A percentile compares a stretch with the other conserved stretches of the same genome.
Conservation (phyloP, 2,329 filamentous ascomycete genomes). For the Bertia moriformis region DNA sequence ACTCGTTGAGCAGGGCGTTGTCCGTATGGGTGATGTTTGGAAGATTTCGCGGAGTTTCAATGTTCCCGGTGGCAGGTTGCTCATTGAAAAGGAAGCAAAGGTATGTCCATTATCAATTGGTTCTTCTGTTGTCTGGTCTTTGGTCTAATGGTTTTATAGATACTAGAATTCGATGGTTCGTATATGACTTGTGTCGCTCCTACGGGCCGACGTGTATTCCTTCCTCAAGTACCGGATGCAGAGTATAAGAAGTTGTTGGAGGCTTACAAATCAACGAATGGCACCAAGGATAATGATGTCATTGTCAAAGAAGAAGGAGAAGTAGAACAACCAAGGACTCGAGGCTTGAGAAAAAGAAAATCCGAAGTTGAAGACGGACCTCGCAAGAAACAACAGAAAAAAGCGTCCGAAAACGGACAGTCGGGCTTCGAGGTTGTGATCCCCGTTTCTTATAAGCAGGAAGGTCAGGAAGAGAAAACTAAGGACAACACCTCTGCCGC, state of each 20-base stretch:
- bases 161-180: neutral
- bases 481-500: no score
- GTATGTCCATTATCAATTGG: conserved; percentile 11
- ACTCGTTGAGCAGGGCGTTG: conserved; percentile 16
- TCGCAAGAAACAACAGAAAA: conserved; percentile 14
- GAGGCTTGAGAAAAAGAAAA: conserved; percentile 1
- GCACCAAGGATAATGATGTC: neutral
- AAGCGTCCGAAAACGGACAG: conserved; percentile 9
- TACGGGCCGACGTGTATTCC: neutral
- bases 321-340: neutral
- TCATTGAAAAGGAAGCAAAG: conserved; percentile 24
- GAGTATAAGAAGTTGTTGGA: no score
- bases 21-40: conserved; percentile 23
- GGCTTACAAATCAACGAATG: no score
- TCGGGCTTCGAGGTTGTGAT: no score
- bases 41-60: conserved; percentile 16
- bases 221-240: no score
- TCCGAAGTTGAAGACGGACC: conserved; percentile 5
- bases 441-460: no score
- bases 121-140: neutral
- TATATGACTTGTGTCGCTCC: neutral
- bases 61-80: conserved; percentile 9
- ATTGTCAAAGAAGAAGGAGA: neutral
- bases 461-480: no score
- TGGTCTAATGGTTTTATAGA: neutral